These are phyloP conservation scores for Aristolochia contorta DNA, from an alignment of 164 flowering plant species.

Conservation along the genomic window DNA sequence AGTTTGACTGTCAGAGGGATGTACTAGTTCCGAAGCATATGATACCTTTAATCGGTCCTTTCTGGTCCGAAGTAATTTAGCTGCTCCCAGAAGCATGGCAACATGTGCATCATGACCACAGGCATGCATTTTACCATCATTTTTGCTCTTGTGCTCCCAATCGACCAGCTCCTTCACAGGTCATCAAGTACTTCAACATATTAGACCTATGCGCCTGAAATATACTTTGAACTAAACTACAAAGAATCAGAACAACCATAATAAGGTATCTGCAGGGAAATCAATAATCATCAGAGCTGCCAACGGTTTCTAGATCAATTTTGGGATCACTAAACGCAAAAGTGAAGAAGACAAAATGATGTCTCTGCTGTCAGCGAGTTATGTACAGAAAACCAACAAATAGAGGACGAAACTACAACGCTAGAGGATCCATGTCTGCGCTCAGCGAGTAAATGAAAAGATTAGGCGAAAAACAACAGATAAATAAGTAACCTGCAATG, in stretches of 20 bases:
- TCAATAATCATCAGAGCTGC: no score
- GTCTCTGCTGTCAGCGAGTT: neutral
- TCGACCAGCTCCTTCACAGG: conserved; percentile 51
- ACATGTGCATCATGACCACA: conserved; percentile 33
- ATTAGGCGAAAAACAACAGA: neutral
- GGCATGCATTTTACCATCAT: conserved; percentile 27
- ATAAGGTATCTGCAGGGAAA: neutral
- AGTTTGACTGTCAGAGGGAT: neutral
- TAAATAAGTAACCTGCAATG: conserved; percentile 37
- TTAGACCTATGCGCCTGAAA: neutral
- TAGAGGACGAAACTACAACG: no score
- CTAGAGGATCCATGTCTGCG: no score
- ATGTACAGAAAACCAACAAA: no score
- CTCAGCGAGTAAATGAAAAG: neutral
- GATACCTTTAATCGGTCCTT: conserved; percentile 31
- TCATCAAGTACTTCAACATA: neutral
- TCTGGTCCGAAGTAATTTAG: conserved; percentile 49
- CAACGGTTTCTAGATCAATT: no score
- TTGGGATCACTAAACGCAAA: neutral
- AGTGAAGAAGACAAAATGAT: neutral
- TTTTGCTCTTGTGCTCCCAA: conserved; percentile 30
- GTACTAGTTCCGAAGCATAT: neutral
- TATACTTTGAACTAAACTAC: neutral
- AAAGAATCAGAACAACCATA: neutral
- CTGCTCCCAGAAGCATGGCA: conserved; percentile 38